Base-by-base conservation (phyloP, 2,329 filamentous ascomycete species). In the Colletotrichum sp. region DNA sequence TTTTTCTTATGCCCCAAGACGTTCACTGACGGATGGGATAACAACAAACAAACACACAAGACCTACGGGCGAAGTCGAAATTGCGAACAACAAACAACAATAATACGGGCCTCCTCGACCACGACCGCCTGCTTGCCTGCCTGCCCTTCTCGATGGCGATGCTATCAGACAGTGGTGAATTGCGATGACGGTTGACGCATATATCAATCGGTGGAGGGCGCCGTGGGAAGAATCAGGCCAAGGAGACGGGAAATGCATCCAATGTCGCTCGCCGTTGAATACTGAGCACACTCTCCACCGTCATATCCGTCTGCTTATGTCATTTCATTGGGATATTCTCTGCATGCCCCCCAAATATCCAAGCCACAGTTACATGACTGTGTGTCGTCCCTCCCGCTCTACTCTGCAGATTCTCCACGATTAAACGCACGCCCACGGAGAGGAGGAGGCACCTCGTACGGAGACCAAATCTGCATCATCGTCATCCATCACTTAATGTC, bases 401-500 rank as follows among this genome's bases (percentile, higher is more conserved):
- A 10, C 39, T 44, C 18, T 44, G 39, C 39, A 44, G 3, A 44
- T 26, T 68, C 66, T 59, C 66, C 66, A 68, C 52, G 68, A 70
- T 70, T 70, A 62, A 48, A 70, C 22, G 55, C 68, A 62, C 68
- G 68, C 68, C 68, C 28, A 26, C 63, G 3, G 32, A 65, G 22
- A 5, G 13, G 39, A 44, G 39, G 39, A 65, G 62, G 32, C 34
- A 36, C 63, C 22, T 64, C 34, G 30, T 48, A 32, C 63, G 63
- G 22, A 18, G 63, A 24, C 34, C 32, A 8, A 32, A 22, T 22
- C 48, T 16, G 34, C 57, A 63, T 70, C 68, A 36, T 70, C 68
- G 26, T 70, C 68, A 62, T 62, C 26, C 57, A 70, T 63, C 48
- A 55, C 32, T 70, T 70, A 70, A 70, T 70, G 68, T 70, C 67